Base-by-base conservation (phyloP, 1,139 yeast genomes). In the Arxiozyma heterogenica region DNA sequence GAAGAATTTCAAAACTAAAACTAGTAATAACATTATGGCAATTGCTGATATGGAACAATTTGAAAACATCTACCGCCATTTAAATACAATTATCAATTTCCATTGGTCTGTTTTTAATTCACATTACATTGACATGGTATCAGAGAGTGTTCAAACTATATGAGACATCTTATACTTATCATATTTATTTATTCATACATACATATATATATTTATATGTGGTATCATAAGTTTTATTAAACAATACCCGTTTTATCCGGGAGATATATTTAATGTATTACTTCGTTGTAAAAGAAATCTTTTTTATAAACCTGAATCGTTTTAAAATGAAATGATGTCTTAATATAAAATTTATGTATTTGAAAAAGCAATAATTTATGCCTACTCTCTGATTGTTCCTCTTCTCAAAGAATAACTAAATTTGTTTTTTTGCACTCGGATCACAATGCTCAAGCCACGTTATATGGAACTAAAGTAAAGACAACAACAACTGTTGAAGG, bases 21-120 rank as follows among this genome's bases (percentile, higher is more conserved):
- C 53, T 39, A 47, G 25, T 42, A 50, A 38, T 21, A 49, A 42
- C 30, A 51, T 57, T 23, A 54, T 64, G 53, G 53, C 61, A 17
- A 57, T 61, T 22, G 54, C 64, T 27, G 71, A 69, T 22, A 57
- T 67, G 58, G 69, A 66, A 41, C 71, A 68, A 51, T 64, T 65
- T 49, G 69, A 66, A 49, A 66, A 63, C 55, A 61, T 66, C 27
- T 67, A 64, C 51, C 68, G 68, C 50, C 71, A 68, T 55, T 50
- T 69, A 39, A 67, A 67, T 54, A 65, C 70, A 9, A 63, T 67
- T 30, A 64, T 67, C 41, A 66, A 66, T 50, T 60, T 69, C 48
- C 71, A 69, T 52, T 69, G 72, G 72, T 68, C 71, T 18, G 72
- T 69, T n/a, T 66, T 68, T 52, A 70, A 70, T 17, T 56, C 59